Evolutionary conservation across 139 green algal species (phyloP).

Genomic region (Tetratostichococcus sp.): DNA sequence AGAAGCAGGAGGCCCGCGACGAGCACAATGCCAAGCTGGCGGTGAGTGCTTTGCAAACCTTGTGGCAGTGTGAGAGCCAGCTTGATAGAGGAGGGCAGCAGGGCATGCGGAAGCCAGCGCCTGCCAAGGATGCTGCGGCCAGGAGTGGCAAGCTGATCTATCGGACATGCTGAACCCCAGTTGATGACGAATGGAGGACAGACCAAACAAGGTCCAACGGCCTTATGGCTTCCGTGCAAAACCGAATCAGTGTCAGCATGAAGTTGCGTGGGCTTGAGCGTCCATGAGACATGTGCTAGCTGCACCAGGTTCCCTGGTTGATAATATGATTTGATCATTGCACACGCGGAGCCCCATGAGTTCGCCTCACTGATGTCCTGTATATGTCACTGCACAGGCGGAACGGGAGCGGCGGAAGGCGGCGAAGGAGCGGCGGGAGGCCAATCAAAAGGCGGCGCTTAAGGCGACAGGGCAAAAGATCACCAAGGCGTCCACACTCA

Average conservation of each 20-base stretch:
- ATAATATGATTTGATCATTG: no score
- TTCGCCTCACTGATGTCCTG: not conserved
- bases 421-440: slow-evolving; percentile 40
- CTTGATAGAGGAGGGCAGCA: not conserved
- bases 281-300: no score
- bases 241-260: no score
- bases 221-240: no score
- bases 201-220: no score
- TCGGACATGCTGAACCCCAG: no score
- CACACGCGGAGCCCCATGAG: no score
- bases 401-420: slow-evolving; percentile 29
- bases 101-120: not conserved
- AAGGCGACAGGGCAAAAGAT: slow-evolving; percentile 25
- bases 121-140: no score
- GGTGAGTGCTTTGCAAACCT: slow-evolving; percentile 2
- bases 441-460: slow-evolving; percentile 32
- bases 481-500: slow-evolving; percentile 37
- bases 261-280: no score
- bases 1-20: slow-evolving; percentile 27
- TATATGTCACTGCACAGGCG: slow-evolving; percentile 4
- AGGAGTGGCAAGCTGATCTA: no score
- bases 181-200: no score
- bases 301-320: no score
- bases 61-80: not conserved
- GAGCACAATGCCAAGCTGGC: slow-evolving; percentile 30